Base-by-base conservation (phyloP, 805 yeast genomes). In the Lachancea cidri region DNA sequence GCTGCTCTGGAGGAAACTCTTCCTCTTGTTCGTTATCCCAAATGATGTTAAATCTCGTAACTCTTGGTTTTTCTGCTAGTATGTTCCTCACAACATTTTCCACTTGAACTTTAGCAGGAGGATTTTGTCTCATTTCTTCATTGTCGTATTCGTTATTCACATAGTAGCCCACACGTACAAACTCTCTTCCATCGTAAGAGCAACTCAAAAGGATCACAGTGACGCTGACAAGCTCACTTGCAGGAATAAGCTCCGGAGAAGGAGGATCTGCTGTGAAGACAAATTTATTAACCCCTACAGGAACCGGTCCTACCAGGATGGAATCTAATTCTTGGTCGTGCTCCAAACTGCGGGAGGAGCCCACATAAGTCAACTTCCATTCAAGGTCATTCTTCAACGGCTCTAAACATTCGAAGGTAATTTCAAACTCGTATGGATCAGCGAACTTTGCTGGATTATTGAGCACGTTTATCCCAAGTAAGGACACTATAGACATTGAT, bases 281-380 rank as follows among this genome's bases (percentile, higher is more conserved):
- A 55, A 93, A 93, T 64, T 91, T 88, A 60, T 93, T 93, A 31
- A 91, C 80, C 1, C 99, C 99, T 2, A 93, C 95, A 0, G 98
- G 99, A 2, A 93, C 95, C 0, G 99, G 99, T 0, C 99, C 99
- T 3, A 93, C 99, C n/a, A 93, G 68, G 29, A 93, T 80, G 1
- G 97, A 88, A 58, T 93, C 99, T 41, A 93, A 70, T 60, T 89
- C 97, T 65, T 93, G 99, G 62, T 93, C 99, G 54, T 93, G 97
- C 49, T 93, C 97, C 38, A 87, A 63, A 29, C 97, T 87, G 36
- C 95, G 76, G 1, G 97, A 89, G 4, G 96, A 86, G 1, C 99
- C 98, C 31, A 93, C 98, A 53, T 93, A 93, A 1, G 96, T 91
- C 43, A 93, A 70, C 62, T 93, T 93, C 98, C 98, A 93, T 63